Percentiles rank a stretch among this genome's conserved stretches.
These are phyloP conservation scores for Ilex asprella DNA, from an alignment of 257 asterid genomes.

Conservation along the genomic window DNA sequence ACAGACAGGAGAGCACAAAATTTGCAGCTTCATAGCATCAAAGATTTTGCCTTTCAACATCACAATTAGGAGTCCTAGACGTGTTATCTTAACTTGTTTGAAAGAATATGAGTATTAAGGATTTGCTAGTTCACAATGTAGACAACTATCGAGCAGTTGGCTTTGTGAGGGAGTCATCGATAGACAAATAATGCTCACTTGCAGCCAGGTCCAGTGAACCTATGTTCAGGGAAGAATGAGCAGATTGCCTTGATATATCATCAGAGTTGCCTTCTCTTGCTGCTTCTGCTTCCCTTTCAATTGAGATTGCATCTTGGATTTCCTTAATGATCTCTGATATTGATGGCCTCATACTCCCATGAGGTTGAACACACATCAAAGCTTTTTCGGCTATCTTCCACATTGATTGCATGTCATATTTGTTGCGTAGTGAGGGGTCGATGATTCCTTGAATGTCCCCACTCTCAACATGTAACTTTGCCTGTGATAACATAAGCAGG, in stretches of 20 bases:
- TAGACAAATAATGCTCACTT: constrained; percentile 57
- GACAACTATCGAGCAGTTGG: constrained; percentile 69
- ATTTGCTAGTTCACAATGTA: neutral
- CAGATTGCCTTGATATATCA: constrained; percentile 70
- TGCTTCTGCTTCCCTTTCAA: constrained; percentile 63
- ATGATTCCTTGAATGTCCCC: constrained; percentile 95
- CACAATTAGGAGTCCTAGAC: too few species aligned
- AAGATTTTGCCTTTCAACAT: too few species aligned
- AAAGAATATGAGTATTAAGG: too few species aligned
- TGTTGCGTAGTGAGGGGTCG: constrained; percentile 56
- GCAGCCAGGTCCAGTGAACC: constrained; percentile 61
- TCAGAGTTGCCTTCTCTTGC: constrained; percentile 73
- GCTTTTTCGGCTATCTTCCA: constrained; percentile 99
- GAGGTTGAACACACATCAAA: constrained; percentile 87
- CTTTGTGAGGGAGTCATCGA: constrained; percentile 64
- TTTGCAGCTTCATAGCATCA: too few species aligned
- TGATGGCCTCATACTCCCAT: constrained; percentile 89
- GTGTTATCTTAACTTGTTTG: too few species aligned
- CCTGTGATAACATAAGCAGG: constrained; percentile 32
- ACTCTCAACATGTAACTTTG: constrained; percentile 82
- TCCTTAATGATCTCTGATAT: constrained; percentile 87
- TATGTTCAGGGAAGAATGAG: constrained; percentile 61
- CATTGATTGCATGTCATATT: constrained; percentile 86
- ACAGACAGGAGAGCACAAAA: too few species aligned
- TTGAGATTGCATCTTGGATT: constrained; percentile 75